A percentile compares a stretch with the other conserved stretches of the same genome.
Conservation (phyloP, 73 alveolate species). For the Paramecium primaurelia region DNA sequence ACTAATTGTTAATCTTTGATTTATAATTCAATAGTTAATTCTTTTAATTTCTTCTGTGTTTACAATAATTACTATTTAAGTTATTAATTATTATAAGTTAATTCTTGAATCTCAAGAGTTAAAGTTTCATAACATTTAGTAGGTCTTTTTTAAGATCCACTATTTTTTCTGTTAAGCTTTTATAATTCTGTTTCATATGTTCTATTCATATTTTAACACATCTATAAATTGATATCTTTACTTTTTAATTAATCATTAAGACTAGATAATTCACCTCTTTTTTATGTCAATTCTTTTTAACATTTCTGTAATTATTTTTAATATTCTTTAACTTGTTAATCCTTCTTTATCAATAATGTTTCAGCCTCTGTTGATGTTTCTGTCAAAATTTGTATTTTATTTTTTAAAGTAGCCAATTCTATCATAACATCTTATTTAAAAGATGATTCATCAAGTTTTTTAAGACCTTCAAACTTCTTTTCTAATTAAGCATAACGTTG, state of each 20-base stretch:
- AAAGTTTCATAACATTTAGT: not conserved
- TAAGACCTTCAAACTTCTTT: constrained; percentile 11
- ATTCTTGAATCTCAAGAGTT: constrained; percentile 20
- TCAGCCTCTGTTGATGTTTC: constrained; percentile 28
- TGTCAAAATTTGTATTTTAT: constrained; percentile 24
- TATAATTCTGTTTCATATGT: not conserved
- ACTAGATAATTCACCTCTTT: not conserved
- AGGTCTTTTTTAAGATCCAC: not conserved
- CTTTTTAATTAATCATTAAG: not conserved
- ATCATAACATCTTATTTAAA: constrained; percentile 1
- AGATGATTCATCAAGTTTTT: not conserved
- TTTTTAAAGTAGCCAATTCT: not conserved
- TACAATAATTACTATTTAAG: not conserved
- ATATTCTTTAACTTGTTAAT: not conserved
- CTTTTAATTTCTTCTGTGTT: not conserved
- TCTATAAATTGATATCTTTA: not conserved
- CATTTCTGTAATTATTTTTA: not conserved
- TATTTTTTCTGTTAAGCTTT: not conserved
- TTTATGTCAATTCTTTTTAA: not conserved
- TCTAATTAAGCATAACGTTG: not conserved
- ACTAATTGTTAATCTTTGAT: not conserved
- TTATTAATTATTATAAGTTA: not conserved
- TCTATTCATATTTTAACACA: constrained; percentile 10
- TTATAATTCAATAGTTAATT: not conserved
- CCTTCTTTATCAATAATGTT: not conserved